Evolutionary conservation across 331 rosid species (phyloP).

Genomic region (Arachis monticola): DNA sequence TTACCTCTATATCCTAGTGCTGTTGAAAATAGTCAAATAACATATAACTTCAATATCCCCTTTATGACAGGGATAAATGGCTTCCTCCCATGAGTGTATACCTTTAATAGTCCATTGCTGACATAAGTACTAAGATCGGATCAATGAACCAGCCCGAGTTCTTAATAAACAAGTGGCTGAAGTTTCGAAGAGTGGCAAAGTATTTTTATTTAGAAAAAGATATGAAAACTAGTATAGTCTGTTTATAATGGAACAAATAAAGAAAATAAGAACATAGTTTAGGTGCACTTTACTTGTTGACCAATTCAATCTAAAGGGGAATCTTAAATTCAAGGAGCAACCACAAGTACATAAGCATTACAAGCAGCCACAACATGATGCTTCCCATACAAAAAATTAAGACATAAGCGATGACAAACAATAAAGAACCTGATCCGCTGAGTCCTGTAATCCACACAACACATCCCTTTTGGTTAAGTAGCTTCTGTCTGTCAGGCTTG

Average conservation of each 20-base stretch:
- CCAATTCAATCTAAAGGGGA: conserved; percentile 16
- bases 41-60: conserved; percentile 8
- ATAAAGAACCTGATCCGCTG: conserved; percentile 79
- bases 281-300: conserved; percentile 2
- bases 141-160: conserved; percentile 3
- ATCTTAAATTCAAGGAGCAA: conserved; percentile 30
- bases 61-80: conserved; percentile 1
- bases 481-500: conserved; percentile 76
- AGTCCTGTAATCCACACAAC: conserved; percentile 93
- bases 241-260: conserved; percentile 1
- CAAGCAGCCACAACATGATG: conserved; percentile 14
- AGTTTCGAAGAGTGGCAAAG: not conserved
- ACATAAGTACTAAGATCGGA: conserved; percentile 3
- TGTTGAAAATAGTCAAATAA: conserved; percentile 21
- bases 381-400: conserved; percentile 23
- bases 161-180: not conserved
- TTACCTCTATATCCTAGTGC: conserved; percentile 4
- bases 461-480: conserved; percentile 88
- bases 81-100: not conserved
- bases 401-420: conserved; percentile 5
- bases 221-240: not conserved
- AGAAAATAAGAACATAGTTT: not conserved
- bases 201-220: not conserved
- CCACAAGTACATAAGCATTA: conserved; percentile 31
- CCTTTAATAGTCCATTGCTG: not conserved